Evolutionary conservation across 495 filamentous ascomycete species (phyloP), one percentile per base, ranked within the genome.

Genomic region (Neurospora discreta): DNA sequence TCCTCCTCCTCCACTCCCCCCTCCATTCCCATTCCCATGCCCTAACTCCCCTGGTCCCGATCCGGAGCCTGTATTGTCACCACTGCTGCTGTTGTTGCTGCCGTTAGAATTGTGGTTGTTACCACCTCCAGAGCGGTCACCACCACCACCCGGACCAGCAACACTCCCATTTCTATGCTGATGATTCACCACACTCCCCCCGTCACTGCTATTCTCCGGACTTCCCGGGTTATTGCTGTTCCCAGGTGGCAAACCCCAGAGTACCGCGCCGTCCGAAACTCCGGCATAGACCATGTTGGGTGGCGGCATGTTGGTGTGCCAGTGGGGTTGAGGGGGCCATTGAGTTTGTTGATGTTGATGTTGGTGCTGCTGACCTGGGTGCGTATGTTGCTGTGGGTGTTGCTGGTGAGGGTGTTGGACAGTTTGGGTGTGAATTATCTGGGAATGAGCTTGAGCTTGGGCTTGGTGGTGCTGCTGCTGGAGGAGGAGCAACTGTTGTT

Each of bases 261-360:
- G 76, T 0, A 76, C 82, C 68, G 84, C 82, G 10, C 83, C 82
- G 69, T 85, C 82, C 9, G 82, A 81, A 4, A 84, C 82, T 10
- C 83, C 83, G 5, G 80, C 78, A 69, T 81, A 84, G 1, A 83
- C 82, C 78, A 84, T 81, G 70, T 79, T 77, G 1, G 78, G 74
- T 40, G 75, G 77, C 40, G 72, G 69, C 20, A 70, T 70, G 69
- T 42, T 70, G 18, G 2, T 3, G 16, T 60, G 72, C 13, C 23
- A 33, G n/a, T 71, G 44, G 38, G 36, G 42, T 15, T 42, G 68
- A 30, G 15, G 38, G 52, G 70, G 33, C n/a, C 52, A 39, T 33
- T 68, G 60, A 1, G 68, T 38, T 20, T 60, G 70, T 39, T 71
- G 70, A 0, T 58, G 70, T 3, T 74, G 77, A 3, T 75, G 74